These are phyloP conservation scores for Prunus kanzakura DNA, from an alignment of 306 rosid species.

Conservation along the genomic window DNA sequence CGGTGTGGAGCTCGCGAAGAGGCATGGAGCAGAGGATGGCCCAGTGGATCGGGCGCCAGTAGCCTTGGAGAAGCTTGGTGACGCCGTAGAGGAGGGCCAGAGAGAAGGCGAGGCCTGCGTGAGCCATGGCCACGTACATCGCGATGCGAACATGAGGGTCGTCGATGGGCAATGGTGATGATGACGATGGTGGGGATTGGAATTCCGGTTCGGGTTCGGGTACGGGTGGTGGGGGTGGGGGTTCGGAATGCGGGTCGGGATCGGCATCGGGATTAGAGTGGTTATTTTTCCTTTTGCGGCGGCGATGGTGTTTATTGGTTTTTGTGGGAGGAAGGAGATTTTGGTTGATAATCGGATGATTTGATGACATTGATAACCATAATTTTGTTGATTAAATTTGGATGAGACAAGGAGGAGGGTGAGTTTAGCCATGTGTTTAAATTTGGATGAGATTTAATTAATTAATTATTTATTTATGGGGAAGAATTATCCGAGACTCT, in stretches of 20 bases:
- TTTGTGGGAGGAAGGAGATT: not conserved
- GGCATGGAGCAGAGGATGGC: constrained; percentile 34
- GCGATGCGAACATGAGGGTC: constrained; percentile 23
- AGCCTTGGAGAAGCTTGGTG: constrained; percentile 22
- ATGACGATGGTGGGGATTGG: not conserved
- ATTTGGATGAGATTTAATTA: not conserved
- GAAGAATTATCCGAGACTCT: constrained; percentile 1
- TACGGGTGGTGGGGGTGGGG: not conserved
- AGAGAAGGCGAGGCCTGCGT: constrained; percentile 28
- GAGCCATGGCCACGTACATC: constrained; percentile 36
- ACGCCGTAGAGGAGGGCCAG: constrained; percentile 22
- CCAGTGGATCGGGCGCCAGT: constrained; percentile 30
- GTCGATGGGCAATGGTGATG: constrained; percentile 6
- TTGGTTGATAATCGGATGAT: not conserved
- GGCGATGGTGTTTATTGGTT: not conserved
- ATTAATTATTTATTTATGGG: too few relatives aligned
- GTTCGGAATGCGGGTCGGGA: not conserved
- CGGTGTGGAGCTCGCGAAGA: constrained; percentile 27
- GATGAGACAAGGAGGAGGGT: too few relatives aligned
- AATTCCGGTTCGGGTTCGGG: not conserved
- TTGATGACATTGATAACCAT: not conserved
- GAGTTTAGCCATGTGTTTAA: not conserved
- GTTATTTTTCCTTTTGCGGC: not conserved
- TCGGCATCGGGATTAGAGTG: not conserved
- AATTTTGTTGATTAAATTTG: not conserved